A percentile compares a stretch with the other conserved stretches of the same genome.
Conservation (phyloP, 768 basidiomycete genomes). For the Daedaleopsis nitida region DNA sequence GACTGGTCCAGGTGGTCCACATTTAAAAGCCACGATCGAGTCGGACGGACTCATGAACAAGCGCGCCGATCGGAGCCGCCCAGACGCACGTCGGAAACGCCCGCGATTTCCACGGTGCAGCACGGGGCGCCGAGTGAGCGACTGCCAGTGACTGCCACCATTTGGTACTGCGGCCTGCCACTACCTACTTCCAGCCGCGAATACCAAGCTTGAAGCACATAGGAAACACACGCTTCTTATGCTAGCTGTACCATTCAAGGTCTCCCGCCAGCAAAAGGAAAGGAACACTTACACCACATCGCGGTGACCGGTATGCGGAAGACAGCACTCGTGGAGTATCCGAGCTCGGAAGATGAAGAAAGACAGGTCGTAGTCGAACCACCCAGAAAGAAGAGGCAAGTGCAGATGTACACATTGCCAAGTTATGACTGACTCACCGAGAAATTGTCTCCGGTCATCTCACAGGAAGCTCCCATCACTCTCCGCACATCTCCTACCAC, state of each 20-base stretch:
- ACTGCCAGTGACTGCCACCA: too few species aligned
- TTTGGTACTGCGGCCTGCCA: too few species aligned
- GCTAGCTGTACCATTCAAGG: too few species aligned
- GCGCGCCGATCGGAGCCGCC: neutral
- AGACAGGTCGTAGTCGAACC: neutral
- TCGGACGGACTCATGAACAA: neutral
- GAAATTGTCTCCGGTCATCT: too few species aligned
- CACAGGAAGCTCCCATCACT: constrained; percentile 59
- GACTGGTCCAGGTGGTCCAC: too few species aligned
- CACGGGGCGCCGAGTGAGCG: too few species aligned
- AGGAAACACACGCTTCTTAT: too few species aligned
- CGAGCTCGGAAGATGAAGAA: neutral
- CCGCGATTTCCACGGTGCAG: too few species aligned
- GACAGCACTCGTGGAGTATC: neutral
- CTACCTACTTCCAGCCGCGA: too few species aligned
- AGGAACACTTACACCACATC: too few species aligned
- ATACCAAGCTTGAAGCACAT: too few species aligned
- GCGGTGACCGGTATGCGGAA: neutral
- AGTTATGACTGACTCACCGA: neutral
- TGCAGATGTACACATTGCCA: neutral
- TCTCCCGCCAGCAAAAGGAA: too few species aligned
- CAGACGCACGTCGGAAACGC: neutral
- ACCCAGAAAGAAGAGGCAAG: neutral
- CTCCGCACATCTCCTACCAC: constrained; percentile 46
- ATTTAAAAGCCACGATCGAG: neutral